Percentiles rank a stretch among this genome's conserved stretches.
Conservation (phyloP, 306 rosid species). For the Cicer arietinum region DNA sequence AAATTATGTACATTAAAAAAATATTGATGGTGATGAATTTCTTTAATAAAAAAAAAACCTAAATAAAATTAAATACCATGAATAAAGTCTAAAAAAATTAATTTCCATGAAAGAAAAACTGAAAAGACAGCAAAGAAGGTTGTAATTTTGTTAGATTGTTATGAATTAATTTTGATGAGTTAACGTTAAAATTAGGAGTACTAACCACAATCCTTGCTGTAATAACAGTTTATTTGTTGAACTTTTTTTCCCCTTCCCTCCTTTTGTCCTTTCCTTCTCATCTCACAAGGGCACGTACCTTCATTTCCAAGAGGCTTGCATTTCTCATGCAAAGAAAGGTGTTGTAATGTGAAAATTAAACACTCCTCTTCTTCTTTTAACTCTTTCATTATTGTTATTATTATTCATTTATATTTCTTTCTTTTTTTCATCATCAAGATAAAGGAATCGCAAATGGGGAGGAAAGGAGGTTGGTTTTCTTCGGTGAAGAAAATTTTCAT, state of each 20-base stretch:
- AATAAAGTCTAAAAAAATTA: too few relatives aligned
- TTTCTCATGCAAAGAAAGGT: constrained; percentile 61
- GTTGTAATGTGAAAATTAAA: background rate
- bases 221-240: constrained; percentile 24
- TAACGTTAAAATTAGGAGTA: constrained; percentile 45
- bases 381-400: background rate
- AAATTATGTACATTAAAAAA: too few relatives aligned
- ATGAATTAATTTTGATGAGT: background rate
- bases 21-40: too few relatives aligned
- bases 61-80: background rate
- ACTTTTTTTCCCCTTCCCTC: constrained; percentile 49
- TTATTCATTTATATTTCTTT: background rate
- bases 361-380: background rate
- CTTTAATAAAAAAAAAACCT: background rate
- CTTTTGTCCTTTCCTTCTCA: constrained; percentile 39
- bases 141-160: constrained; percentile 36
- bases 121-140: constrained; percentile 14
- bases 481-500: constrained; percentile 74
- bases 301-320: constrained; percentile 47
- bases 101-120: background rate
- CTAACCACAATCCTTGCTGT: constrained; percentile 25
- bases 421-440: constrained; percentile 29
- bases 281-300: constrained; percentile 36
- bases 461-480: constrained; percentile 87
- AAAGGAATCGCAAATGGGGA: constrained; percentile 75